phyloP scores from a whole-genome alignment of 345 rosid genomes.

The Eutrema heterophyllum region DNA sequence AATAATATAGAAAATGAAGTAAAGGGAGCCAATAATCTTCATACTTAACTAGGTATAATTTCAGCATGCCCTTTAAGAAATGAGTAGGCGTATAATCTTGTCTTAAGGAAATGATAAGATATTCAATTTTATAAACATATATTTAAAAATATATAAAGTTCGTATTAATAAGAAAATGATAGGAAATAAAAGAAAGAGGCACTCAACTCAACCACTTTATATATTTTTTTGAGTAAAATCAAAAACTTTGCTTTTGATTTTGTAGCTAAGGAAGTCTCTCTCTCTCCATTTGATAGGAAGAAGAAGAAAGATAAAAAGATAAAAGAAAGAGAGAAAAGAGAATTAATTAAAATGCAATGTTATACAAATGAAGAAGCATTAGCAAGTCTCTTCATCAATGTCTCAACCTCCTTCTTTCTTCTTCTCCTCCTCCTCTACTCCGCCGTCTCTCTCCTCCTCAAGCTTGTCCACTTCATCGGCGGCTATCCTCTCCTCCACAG shows the following conservation, averaged over 20 bases:
- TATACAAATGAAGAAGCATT: slow-evolving; percentile 62
- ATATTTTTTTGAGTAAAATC: not conserved
- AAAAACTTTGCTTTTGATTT: slow-evolving; percentile 31
- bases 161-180: slow-evolving; percentile 10
- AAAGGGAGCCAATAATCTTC: not conserved
- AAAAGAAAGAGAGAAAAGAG: slow-evolving; percentile 27
- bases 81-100: slow-evolving; percentile 31
- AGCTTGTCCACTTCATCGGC: slow-evolving; percentile 59
- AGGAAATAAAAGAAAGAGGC: slow-evolving; percentile 24
- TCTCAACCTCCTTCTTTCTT: slow-evolving; percentile 62
- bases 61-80: slow-evolving; percentile 24
- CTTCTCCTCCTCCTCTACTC: slow-evolving; percentile 64
- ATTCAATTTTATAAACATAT: not conserved
- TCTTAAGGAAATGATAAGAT: slow-evolving; percentile 14
- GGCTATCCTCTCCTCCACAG: slow-evolving; percentile 61
- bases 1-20: not conserved
- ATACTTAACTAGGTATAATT: slow-evolving; percentile 16
- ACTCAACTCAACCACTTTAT: slow-evolving; percentile 28
- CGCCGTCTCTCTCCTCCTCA: slow-evolving; percentile 55
- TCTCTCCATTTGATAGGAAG: slow-evolving; percentile 28
- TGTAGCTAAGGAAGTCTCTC: slow-evolving; percentile 20
- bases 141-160: not conserved
- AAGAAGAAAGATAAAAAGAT: slow-evolving; percentile 32
- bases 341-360: slow-evolving; percentile 60
- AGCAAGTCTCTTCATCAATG: slow-evolving; percentile 59